Base-by-base conservation (phyloP, 148 eudicot genomes). In the Heliamphora exappendiculata region DNA sequence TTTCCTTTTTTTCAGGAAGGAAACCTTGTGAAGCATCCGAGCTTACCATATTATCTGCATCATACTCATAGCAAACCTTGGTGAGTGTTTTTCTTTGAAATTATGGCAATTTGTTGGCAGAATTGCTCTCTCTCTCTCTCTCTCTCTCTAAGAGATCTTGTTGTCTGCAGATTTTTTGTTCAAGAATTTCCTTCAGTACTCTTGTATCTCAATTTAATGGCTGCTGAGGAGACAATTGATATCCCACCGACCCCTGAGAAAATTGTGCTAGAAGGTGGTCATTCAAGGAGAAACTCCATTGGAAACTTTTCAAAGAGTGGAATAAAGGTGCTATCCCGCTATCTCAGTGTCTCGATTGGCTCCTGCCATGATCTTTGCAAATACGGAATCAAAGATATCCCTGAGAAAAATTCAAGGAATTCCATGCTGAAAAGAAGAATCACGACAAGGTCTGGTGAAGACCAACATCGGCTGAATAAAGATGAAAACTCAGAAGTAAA, bases 321-420 rank as follows among this genome's bases (percentile, higher is more conserved):
- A 75, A 33, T 69, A 26, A 85, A 66, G 51, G 81, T 86, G 17
- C 80, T 50, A n/a, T 81, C 96, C 22, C 91, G 87, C 29, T 91
- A 91, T 77, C 94, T 87, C 75, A 84, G 84, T 51, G 72, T 80
- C 66, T 83, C 92, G 29, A 7, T 68, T n/a, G 86, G 90, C 74
- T 93, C 98, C 36, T 91, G 94, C 83, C 98, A 93, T 77, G 93
- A 91, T 80, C 42, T 67, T 22, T 93, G 98, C 90, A 93, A 93
- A 80, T 86, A 73, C 63, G 89, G 91, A 34, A 77, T 69, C 57
- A 79, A 66, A 80, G 78, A 77, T 12, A 76, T 74, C 68, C 29
- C 76, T 1, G 84, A 80, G 72, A 78, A 78, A 50, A 84, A 78
- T 73, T 63, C 81, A 50, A 82, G 64, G 62, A 73, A 44, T 75